These are phyloP conservation scores for Naematelia encephala DNA, from an alignment of 768 basidiomycete genomes.

Conservation along the genomic window DNA sequence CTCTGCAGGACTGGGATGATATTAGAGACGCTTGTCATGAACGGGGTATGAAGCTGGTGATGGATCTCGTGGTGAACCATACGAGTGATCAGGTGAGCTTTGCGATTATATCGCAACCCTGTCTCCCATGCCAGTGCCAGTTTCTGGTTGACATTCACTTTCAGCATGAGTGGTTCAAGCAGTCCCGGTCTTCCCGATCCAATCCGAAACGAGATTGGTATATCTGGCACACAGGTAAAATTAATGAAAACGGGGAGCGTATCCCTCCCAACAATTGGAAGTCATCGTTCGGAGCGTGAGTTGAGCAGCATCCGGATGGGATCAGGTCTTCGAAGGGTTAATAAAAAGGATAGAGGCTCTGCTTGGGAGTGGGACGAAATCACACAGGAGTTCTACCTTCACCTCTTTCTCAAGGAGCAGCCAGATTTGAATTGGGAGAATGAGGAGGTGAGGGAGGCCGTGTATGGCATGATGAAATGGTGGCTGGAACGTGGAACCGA, in stretches of 20 bases:
- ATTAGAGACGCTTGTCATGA: constrained; percentile 55
- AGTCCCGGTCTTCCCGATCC: constrained; percentile 57
- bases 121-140: too few species aligned
- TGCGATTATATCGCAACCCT: background rate
- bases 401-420: constrained; percentile 56
- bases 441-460: constrained; percentile 53
- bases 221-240: constrained; percentile 65
- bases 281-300: constrained; percentile 58
- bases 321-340: too few species aligned
- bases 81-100: constrained; percentile 44
- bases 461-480: constrained; percentile 64
- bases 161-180: constrained; percentile 70
- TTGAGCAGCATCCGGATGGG: background rate
- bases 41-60: constrained; percentile 69
- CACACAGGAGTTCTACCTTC: constrained; percentile 70
- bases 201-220: constrained; percentile 72
- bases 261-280: constrained; percentile 72
- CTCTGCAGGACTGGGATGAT: constrained; percentile 54
- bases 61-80: constrained; percentile 76
- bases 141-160: too few species aligned
- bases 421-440: constrained; percentile 65
- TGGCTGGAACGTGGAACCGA: constrained; percentile 74
- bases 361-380: constrained; percentile 68
- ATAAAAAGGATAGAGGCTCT: constrained; percentile 47
- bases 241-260: constrained; percentile 58